A percentile compares a stretch with the other conserved stretches of the same genome.
Conservation (phyloP, 805 yeast species). For the Candida jianshihensis region DNA sequence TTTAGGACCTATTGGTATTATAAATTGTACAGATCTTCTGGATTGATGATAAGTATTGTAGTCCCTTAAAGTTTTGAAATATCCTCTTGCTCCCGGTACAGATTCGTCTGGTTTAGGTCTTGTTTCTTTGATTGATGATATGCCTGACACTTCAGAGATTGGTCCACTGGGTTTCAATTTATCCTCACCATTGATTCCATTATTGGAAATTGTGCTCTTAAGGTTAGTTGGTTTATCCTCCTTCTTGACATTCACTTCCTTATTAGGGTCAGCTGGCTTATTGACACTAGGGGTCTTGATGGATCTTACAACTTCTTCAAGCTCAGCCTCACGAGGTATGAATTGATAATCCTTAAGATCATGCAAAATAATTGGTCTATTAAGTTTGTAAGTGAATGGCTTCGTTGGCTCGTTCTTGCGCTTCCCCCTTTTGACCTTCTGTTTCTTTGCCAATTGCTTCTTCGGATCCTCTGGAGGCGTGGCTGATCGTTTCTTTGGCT, state of each 20-base stretch:
- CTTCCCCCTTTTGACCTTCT: not conserved
- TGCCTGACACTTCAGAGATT: no score
- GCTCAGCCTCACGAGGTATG: conserved; percentile 3
- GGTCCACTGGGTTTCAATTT: not conserved
- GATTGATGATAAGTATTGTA: conserved; percentile 5
- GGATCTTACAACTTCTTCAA: conserved; percentile 1
- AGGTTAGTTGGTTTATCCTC: no score
- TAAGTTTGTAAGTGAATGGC: not conserved
- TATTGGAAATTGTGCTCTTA: not conserved
- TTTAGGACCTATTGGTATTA: conserved; percentile 8
- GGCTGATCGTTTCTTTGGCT: not conserved
- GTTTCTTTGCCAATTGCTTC: not conserved
- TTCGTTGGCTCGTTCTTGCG: conserved; percentile 1
- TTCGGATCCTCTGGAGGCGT: not conserved
- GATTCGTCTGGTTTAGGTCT: conserved; percentile 2
- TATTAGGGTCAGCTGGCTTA: no score
- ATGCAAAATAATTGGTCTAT: not conserved
- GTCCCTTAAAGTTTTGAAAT: conserved; percentile 2
- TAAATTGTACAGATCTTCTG: conserved; percentile 11
- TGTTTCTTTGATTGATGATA: not conserved
- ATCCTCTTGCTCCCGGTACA: conserved; percentile 3
- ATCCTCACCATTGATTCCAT: not conserved
- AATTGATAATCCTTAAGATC: not conserved
- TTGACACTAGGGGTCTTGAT: not conserved
- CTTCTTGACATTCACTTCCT: no score